Evolutionary conservation across 2,329 filamentous ascomycete genomes (phyloP).

Genomic region (Dactylellina sp.): DNA sequence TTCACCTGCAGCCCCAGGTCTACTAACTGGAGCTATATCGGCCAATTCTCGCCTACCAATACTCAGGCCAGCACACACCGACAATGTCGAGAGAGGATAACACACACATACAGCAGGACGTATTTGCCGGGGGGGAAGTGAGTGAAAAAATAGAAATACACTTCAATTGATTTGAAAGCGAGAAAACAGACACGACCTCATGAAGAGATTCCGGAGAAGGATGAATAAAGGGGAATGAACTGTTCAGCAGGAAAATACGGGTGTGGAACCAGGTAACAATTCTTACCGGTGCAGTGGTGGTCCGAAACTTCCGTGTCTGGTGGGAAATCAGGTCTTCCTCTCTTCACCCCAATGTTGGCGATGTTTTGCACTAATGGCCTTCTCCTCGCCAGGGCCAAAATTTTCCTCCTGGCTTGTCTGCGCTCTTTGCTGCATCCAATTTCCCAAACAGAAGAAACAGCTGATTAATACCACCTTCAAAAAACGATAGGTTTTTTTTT

Average conservation of each 20-base stretch:
- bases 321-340: slow-evolving; percentile 48
- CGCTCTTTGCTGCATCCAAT: slow-evolving; percentile 51
- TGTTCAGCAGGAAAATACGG: slow-evolving; percentile 27
- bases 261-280: slow-evolving; percentile 37
- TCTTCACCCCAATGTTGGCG: slow-evolving; percentile 35
- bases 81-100: slow-evolving; percentile 35
- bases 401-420: slow-evolving; percentile 37
- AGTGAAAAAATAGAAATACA: slow-evolving; percentile 21
- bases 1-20: slow-evolving; percentile 37
- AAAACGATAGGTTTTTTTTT: slow-evolving; percentile 15
- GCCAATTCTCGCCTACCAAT: slow-evolving; percentile 55
- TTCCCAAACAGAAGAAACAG: slow-evolving; percentile 41
- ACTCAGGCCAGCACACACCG: slow-evolving; percentile 50
- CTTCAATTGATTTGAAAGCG: slow-evolving; percentile 17
- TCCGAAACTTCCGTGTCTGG: slow-evolving; percentile 53
- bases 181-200: not conserved
- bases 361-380: slow-evolving; percentile 57
- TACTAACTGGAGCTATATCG: slow-evolving; percentile 46
- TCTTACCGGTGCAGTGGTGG: slow-evolving; percentile 17
- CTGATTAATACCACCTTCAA: slow-evolving; percentile 37
- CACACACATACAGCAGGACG: slow-evolving; percentile 42
- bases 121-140: slow-evolving; percentile 14
- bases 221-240: slow-evolving; percentile 24
- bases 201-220: not conserved
- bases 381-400: slow-evolving; percentile 48